Conservation (phyloP, 2,329 filamentous ascomycete species). For the Microcyclosporella mali region DNA sequence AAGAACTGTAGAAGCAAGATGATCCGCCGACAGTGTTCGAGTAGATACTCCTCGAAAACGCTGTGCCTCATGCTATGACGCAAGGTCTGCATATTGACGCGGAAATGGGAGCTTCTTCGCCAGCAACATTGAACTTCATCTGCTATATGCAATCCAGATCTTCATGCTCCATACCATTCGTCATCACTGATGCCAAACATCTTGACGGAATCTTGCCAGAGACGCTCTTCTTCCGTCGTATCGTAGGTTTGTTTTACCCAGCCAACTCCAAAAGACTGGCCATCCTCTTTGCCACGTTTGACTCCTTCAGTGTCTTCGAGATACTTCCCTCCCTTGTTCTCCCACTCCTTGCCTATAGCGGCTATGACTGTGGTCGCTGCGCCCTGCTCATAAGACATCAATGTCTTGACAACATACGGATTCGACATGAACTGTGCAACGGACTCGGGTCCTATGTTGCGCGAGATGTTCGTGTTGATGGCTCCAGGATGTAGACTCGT, state of each 20-base stretch:
- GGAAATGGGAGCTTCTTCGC: too few species aligned
- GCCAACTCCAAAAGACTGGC: too few species aligned
- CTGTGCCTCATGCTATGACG: too few species aligned
- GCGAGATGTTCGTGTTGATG: slow-evolving; percentile 27
- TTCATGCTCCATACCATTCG: too few species aligned
- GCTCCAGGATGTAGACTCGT: slow-evolving; percentile 43
- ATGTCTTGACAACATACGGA: slow-evolving; percentile 3
- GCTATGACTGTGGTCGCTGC: slow-evolving; percentile 44
- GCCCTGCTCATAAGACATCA: slow-evolving; percentile 36
- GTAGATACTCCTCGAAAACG: too few species aligned
- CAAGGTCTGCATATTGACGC: too few species aligned
- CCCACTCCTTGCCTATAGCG: slow-evolving; percentile 35
- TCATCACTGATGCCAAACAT: not conserved
- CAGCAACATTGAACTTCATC: too few species aligned
- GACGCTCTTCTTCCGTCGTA: not conserved
- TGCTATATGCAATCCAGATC: too few species aligned
- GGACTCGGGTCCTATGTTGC: slow-evolving; percentile 11
- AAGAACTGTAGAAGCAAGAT: too few species aligned
- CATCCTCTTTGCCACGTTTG: too few species aligned
- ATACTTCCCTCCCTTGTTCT: slow-evolving; percentile 39
- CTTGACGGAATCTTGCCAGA: not conserved
- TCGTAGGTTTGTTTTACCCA: not conserved
- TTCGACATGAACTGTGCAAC: not conserved
- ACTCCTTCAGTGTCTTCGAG: slow-evolving; percentile 38
- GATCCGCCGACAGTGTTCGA: too few species aligned